Conservation (phyloP, 768 basidiomycete species). For the Gymnopilus junonius region DNA sequence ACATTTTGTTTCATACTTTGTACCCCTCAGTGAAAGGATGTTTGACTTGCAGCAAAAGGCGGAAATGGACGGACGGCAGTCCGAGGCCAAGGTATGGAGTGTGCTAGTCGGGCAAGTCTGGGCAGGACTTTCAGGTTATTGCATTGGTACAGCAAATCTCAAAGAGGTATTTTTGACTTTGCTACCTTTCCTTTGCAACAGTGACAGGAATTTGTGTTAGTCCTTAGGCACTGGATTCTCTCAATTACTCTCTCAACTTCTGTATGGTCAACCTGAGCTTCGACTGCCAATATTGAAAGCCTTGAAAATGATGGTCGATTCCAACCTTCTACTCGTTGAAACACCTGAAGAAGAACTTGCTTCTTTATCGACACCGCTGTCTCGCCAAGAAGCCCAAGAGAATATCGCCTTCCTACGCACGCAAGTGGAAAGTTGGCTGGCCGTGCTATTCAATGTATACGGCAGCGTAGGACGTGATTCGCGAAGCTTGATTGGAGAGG, state of each 20-base stretch:
- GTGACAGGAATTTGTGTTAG: conserved; percentile 38
- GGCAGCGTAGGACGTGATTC: conserved; percentile 78
- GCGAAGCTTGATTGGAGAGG: conserved; percentile 82
- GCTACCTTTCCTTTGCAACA: background rate
- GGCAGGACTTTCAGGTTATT: conserved; percentile 91
- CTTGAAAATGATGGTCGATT: conserved; percentile 81
- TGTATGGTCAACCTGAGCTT: conserved; percentile 89
- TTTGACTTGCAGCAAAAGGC: conserved; percentile 87
- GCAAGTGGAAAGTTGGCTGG: conserved; percentile 91
- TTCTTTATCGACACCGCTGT: conserved; percentile 46
- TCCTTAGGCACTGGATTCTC: conserved; percentile 79
- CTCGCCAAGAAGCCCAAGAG: conserved; percentile 59
- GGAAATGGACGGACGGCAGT: conserved; percentile 68
- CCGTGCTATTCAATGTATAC: conserved; percentile 97
- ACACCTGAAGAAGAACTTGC: conserved; percentile 21
- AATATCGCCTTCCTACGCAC: conserved; percentile 76
- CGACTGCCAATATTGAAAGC: conserved; percentile 82
- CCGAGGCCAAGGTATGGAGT: conserved; percentile 95
- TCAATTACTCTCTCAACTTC: conserved; percentile 87
- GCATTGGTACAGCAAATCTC: conserved; percentile 79
- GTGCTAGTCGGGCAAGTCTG: conserved; percentile 94
- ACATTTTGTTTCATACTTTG: conserved; percentile 90
- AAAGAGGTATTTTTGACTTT: conserved; percentile 47
- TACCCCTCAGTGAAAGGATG: conserved; percentile 92
- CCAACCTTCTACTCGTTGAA: conserved; percentile 57